A percentile compares a stretch with the other conserved stretches of the same genome.
These are phyloP conservation scores for Nannizziopsis barbatae DNA, from an alignment of 2,329 filamentous ascomycete genomes.

Conservation along the genomic window DNA sequence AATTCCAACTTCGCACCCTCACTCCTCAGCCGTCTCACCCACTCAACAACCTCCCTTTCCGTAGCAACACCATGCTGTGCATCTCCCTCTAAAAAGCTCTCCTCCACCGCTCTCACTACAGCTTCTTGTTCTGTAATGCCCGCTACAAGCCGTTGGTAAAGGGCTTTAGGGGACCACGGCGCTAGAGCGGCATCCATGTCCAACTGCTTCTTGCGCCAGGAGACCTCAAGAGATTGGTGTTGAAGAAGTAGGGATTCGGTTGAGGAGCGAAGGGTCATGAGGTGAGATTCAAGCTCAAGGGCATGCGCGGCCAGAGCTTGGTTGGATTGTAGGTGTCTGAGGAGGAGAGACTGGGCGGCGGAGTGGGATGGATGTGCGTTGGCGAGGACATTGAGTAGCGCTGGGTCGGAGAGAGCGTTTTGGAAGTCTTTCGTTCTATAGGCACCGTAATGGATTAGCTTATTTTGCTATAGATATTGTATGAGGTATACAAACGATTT, in stretches of 20 bases:
- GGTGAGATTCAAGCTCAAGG: conserved; percentile 36
- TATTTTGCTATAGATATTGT: conserved; percentile 4
- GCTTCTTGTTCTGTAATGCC: conserved; percentile 72
- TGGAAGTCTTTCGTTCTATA: conserved; percentile 46
- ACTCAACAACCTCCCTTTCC: conserved; percentile 76
- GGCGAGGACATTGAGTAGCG: conserved; percentile 63
- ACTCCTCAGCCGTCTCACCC: conserved; percentile 70
- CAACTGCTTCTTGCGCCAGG: conserved; percentile 77
- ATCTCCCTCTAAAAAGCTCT: conserved; percentile 70
- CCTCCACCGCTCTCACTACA: conserved; percentile 72
- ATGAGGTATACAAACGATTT: conserved; percentile 53
- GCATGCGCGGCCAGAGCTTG: conserved; percentile 50
- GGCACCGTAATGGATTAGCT: background rate
- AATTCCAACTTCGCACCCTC: conserved; percentile 68
- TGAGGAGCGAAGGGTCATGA: conserved; percentile 47
- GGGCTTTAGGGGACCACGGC: conserved; percentile 72
- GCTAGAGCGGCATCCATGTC: conserved; percentile 78
- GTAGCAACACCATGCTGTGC: conserved; percentile 44
- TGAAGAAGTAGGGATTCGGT: conserved; percentile 73
- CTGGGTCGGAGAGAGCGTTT: conserved; percentile 59
- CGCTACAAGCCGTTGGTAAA: conserved; percentile 71
- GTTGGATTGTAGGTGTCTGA: conserved; percentile 58
- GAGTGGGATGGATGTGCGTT: conserved; percentile 62
- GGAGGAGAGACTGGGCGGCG: conserved; percentile 54
- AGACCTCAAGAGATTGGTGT: conserved; percentile 76